Conservation (phyloP, 1,139 yeast genomes). For the Torulaspora globosa region DNA sequence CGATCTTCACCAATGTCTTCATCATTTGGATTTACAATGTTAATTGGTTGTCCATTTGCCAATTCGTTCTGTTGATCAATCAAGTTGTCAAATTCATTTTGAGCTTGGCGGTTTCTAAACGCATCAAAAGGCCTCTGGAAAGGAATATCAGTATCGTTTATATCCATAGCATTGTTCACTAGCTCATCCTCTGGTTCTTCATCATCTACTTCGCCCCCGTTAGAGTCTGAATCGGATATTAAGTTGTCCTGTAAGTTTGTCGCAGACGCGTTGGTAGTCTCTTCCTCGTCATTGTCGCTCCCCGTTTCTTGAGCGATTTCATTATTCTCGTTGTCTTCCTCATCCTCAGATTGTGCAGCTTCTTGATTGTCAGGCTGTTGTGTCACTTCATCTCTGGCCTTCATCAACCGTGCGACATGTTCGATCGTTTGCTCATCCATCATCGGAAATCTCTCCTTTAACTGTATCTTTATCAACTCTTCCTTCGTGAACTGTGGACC, state of each 20-base stretch:
- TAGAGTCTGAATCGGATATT: constrained; percentile 4
- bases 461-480: constrained; percentile 27
- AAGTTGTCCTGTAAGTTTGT: background rate
- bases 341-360: background rate
- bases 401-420: constrained; percentile 30
- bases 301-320: background rate
- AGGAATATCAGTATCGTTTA: constrained; percentile 12
- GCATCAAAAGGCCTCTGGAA: constrained; percentile 13
- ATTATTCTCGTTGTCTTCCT: constrained; percentile 6
- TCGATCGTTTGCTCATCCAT: constrained; percentile 33
- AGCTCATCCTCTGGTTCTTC: constrained; percentile 15
- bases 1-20: constrained; percentile 10
- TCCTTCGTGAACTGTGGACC: constrained; percentile 51
- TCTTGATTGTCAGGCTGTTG: constrained; percentile 5
- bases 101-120: constrained; percentile 21
- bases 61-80: constrained; percentile 17
- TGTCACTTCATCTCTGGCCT: constrained; percentile 23
- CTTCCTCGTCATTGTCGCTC: constrained; percentile 9
- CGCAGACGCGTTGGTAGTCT: constrained; percentile 10
- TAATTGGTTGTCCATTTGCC: constrained; percentile 12
- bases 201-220: constrained; percentile 14
- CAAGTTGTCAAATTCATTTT: constrained; percentile 22
- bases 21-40: constrained; percentile 6
- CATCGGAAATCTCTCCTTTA: constrained; percentile 31
- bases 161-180: constrained; percentile 10